Percentiles rank a stretch among this genome's conserved stretches.
Evolutionary conservation across 2,329 filamentous ascomycete genomes (phyloP).

Genomic region (Cladosporium sp.): DNA sequence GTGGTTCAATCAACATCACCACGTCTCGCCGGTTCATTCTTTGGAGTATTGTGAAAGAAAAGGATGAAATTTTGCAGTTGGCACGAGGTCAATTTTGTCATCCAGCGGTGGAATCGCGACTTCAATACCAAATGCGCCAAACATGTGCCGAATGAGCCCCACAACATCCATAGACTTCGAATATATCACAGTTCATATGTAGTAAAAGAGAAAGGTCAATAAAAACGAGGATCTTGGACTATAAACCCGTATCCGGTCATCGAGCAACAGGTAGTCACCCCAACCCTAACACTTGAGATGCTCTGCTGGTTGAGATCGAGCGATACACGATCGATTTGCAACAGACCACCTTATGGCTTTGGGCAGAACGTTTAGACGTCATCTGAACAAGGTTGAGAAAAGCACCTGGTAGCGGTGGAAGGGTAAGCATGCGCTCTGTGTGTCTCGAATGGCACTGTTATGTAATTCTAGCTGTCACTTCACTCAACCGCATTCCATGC

Average conservation of each 20-base stretch:
- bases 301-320: not conserved
- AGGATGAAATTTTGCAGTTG: no score
- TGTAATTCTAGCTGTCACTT: not conserved
- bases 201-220: not conserved
- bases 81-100: no score
- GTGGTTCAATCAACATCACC: not conserved
- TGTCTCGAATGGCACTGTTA: not conserved
- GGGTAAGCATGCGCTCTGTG: not conserved
- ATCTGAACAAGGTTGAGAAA: not conserved
- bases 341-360: not conserved
- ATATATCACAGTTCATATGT: not conserved
- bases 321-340: not conserved
- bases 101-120: no score
- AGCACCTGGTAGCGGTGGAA: not conserved
- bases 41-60: no score
- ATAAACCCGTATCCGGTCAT: fast-evolving
- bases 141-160: no score
- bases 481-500: not conserved
- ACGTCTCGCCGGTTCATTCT: not conserved
- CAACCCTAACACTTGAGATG: not conserved
- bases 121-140: no score
- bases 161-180: no score
- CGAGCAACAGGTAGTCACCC: not conserved
- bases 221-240: not conserved
- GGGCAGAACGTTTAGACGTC: not conserved